Evolutionary conservation across 1,139 yeast species (phyloP), one percentile per base, ranked within the genome.

Genomic region (Geotrichum carabidarum): DNA sequence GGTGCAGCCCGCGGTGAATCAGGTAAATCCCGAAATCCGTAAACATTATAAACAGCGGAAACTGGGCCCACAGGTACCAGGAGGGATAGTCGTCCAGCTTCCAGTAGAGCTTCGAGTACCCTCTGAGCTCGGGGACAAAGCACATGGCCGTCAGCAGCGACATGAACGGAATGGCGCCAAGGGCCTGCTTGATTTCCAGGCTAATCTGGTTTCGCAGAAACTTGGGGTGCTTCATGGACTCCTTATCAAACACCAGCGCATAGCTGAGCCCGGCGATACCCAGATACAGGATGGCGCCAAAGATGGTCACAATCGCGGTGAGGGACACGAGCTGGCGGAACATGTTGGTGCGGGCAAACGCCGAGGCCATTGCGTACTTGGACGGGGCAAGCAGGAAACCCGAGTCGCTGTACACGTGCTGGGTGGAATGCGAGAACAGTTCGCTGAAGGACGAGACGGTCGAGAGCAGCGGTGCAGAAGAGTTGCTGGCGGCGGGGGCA

Each of bases 181-280:
- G 62, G 0, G 97, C 96, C 66, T 83, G 84, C 59, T 78, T 73
- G 62, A 93, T 86, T 69, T 93, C 99, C 69, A 88, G 74, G 7
- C 79, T 72, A 79, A 93, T 82, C 74, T 93, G 99, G 73, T 93
- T 91, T 71, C 93, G 93, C 72, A 93, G 79, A 72, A 88, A 93
- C 69, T 96, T 81, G 57, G 99, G 99, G 69, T 93, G 99, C 73
- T 93, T 87, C 78, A 93, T 89, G 57, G 90, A 87, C 57, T 83
- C 83, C 66, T 83, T 84, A 72, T 93, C 98, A 69, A 88, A 93
- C 34, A 93, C 83, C 63, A 84, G 82, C 48, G 77, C 62, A 69
- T 87, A 93, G 12, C 95, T 84, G 36, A 86, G 65, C 14, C 82
- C 75, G 8, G 98, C 98, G 52, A 83, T 86, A n/a, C 72, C 60